Percentiles rank a stretch among this genome's conserved stretches.
These are phyloP conservation scores for Phytophthora foliorum DNA, from an alignment of 352 stramenopile species.

Conservation along the genomic window DNA sequence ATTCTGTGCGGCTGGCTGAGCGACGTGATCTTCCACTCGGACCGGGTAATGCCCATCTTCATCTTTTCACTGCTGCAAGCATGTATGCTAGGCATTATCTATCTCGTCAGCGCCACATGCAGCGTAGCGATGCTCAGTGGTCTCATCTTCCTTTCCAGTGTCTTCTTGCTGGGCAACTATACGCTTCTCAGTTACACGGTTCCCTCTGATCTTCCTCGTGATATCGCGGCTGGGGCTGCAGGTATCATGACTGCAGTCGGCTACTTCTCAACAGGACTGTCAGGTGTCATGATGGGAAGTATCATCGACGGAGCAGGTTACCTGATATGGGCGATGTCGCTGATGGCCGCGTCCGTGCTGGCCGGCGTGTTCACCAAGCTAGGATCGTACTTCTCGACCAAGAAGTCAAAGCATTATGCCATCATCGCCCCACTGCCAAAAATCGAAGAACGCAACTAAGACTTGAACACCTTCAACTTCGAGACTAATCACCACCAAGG, in stretches of 20 bases:
- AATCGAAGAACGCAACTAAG: slow-evolving; percentile 9
- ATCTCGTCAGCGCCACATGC: slow-evolving; percentile 56
- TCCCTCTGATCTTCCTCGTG: slow-evolving; percentile 61
- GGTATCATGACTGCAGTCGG: slow-evolving; percentile 66
- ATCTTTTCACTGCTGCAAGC: slow-evolving; percentile 72
- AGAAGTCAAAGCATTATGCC: slow-evolving; percentile 43
- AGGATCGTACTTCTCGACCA: slow-evolving; percentile 57
- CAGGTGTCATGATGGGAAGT: slow-evolving; percentile 50
- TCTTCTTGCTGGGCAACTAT: slow-evolving; percentile 72
- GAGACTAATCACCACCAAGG: slow-evolving; percentile 11
- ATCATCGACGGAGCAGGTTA: slow-evolving; percentile 59
- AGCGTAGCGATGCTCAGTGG: slow-evolving; percentile 48
- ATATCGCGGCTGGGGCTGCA: slow-evolving; percentile 61
- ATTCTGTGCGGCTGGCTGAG: slow-evolving; percentile 70
- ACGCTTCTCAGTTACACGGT: slow-evolving; percentile 73
- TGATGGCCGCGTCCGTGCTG: slow-evolving; percentile 61
- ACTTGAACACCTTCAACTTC: no score
- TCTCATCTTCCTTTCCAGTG: slow-evolving; percentile 64
- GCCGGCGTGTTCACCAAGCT: slow-evolving; percentile 58
- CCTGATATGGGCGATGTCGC: slow-evolving; percentile 54
- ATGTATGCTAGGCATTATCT: slow-evolving; percentile 49
- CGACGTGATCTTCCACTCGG: slow-evolving; percentile 68
- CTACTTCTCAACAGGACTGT: slow-evolving; percentile 59
- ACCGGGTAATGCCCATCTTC: slow-evolving; percentile 67
- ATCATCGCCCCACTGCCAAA: slow-evolving; percentile 47